phyloP scores from a whole-genome alignment of 306 rosid genomes.

The Acmispon strigosus region DNA sequence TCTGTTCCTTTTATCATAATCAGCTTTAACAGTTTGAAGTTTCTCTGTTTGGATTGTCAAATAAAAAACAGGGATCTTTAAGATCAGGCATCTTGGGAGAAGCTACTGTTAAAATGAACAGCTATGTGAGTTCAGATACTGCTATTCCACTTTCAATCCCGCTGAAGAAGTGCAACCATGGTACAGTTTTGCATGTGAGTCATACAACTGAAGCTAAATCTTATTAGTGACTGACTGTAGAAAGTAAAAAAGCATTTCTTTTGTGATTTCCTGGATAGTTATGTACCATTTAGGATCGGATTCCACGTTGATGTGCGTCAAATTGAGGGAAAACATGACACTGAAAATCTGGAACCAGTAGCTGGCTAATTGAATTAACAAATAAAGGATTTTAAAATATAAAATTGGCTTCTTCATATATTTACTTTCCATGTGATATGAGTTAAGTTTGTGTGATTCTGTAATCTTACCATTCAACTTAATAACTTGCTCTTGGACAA shows the following conservation, averaged over 20 bases:
- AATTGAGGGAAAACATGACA: background rate
- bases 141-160: constrained; percentile 43
- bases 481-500: background rate
- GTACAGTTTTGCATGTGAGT: constrained; percentile 52
- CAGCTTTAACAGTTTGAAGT: constrained; percentile 6
- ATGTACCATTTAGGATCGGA: constrained; percentile 4
- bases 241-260: background rate
- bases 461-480: background rate
- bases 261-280: constrained; percentile 9
- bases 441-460: background rate
- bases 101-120: constrained; percentile 38
- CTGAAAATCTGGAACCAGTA: background rate
- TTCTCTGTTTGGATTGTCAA: constrained; percentile 11
- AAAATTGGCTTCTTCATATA: background rate
- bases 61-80: constrained; percentile 40
- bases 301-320: background rate
- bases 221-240: background rate
- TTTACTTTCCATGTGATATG: constrained; percentile 11
- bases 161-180: constrained; percentile 45
- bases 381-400: background rate
- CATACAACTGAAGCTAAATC: background rate
- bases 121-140: constrained; percentile 37
- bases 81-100: constrained; percentile 58
- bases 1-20: constrained; percentile 10
- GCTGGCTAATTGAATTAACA: background rate